Percentiles rank a stretch among this genome's conserved stretches.
Conservation (phyloP, 805 yeast genomes). For the Candida maltosa region DNA sequence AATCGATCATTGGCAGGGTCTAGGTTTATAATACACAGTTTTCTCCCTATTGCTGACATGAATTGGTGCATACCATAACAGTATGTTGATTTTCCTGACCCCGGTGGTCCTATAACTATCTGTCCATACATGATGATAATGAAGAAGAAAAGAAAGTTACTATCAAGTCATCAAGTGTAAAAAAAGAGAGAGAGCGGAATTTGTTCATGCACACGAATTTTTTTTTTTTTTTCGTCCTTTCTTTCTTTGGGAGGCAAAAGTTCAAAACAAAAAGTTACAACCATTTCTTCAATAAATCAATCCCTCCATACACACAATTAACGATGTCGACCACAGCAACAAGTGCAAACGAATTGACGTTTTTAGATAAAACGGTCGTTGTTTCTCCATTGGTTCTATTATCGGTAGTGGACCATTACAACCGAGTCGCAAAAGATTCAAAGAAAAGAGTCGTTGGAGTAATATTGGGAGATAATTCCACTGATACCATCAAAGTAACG, state of each 20-base stretch:
- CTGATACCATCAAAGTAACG: constrained; percentile 64
- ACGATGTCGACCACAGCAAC: constrained; percentile 21
- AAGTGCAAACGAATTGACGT: constrained; percentile 28
- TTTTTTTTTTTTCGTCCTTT: neutral
- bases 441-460: constrained; percentile 92
- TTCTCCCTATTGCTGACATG: constrained; percentile 89
- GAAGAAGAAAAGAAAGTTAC: neutral
- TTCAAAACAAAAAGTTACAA: neutral
- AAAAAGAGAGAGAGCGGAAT: neutral
- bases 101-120: constrained; percentile 96
- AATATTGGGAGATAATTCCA: constrained; percentile 74
- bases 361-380: constrained; percentile 60
- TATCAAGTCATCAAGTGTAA: no score
- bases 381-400: constrained; percentile 94
- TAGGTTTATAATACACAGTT: constrained; percentile 76
- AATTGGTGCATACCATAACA: constrained; percentile 92
- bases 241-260: constrained; percentile 1
- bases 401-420: constrained; percentile 93
- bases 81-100: constrained; percentile 94
- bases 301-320: neutral
- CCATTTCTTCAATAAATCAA: neutral
- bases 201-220: no score
- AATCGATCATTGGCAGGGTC: constrained; percentile 86
- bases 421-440: constrained; percentile 68
- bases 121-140: constrained; percentile 62